Base-by-base conservation (phyloP, 176 grass and related monocot genomes). In the Thalia dealbata region DNA sequence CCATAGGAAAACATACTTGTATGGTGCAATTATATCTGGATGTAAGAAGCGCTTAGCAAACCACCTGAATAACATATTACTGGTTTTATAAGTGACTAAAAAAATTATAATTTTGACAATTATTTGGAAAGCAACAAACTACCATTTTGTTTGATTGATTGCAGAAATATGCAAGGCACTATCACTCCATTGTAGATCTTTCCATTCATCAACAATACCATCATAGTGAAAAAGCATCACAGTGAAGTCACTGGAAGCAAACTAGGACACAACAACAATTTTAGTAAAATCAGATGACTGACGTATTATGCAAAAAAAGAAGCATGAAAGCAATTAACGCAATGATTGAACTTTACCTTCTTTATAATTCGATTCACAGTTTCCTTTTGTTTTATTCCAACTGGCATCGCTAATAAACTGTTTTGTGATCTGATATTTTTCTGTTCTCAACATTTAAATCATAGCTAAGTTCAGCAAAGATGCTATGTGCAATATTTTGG, bases 81-180 rank as follows among this genome's bases (percentile, higher is more conserved):
- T 51, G 10, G 27, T 51, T 46, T 51, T 50, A 15, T n/a, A 50
- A 10, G 1, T 10, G 22, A 3, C 13, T 5, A 44, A 11, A 26
- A 6, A 22, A 16, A 27, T 7, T 14, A 14, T 15, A 46, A 71
- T 9, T 9, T 71, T 23, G 15, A 14, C n/a, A 50, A 50, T 51
- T 26, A 15, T 27, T 25, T 50, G 69, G 45, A 41, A 27, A 28
- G 21, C 22, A 46, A 21, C 38, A 50, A 71, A 28, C 51, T 71
- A 71, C 69, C 69, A 72, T 72, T 72, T 72, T 51, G 69, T 72
- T 72, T 72, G 69, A 52, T 52, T 52, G 46, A 51, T 72, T 51
- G 46, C 69, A 51, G 69, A 72, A 29, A 72, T 52, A 52, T 72
- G 69, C 46, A 72, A 72, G 14, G 38, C 69, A 72, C 23, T 50